phyloP scores from a whole-genome alignment of 1,139 yeast genomes.

The Geotrichum reessii region DNA sequence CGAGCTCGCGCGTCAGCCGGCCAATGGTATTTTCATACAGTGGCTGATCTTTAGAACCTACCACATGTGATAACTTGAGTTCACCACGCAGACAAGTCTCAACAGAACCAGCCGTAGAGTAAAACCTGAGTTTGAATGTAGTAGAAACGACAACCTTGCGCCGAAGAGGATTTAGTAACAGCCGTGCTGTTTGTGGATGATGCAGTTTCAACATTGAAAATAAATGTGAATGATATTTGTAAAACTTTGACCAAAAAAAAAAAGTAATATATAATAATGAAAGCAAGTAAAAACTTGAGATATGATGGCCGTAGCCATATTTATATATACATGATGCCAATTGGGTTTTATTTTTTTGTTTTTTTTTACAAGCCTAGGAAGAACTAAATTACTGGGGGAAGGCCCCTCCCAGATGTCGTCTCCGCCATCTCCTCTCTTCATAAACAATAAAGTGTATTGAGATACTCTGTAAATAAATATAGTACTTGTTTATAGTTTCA shows the following conservation, averaged over 20 bases:
- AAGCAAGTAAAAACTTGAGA: not conserved
- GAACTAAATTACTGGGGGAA: too few relatives aligned
- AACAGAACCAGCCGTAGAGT: not conserved
- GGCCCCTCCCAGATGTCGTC: too few relatives aligned
- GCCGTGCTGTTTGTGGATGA: not conserved
- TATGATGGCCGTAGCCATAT: too few relatives aligned
- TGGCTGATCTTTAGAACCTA: conserved; percentile 26
- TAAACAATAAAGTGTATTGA: too few relatives aligned
- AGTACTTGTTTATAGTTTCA: too few relatives aligned
- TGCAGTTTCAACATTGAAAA: not conserved
- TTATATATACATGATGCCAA: too few relatives aligned
- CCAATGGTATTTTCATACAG: conserved; percentile 26
- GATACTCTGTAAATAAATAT: too few relatives aligned
- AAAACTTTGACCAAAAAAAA: not conserved
- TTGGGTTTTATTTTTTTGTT: too few relatives aligned
- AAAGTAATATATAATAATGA: not conserved
- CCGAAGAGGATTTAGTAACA: not conserved
- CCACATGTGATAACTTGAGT: conserved; percentile 20
- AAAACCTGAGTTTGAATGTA: not conserved
- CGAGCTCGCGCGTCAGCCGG: conserved; percentile 22
- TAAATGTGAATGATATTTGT: not conserved
- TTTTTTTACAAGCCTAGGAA: too few relatives aligned
- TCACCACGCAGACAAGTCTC: not conserved
- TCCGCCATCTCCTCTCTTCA: too few relatives aligned
- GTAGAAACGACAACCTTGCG: not conserved